Evolutionary conservation across 2,329 filamentous ascomycete genomes (phyloP), one percentile per base, ranked within the genome.

Genomic region (Fusarium denticulatum): DNA sequence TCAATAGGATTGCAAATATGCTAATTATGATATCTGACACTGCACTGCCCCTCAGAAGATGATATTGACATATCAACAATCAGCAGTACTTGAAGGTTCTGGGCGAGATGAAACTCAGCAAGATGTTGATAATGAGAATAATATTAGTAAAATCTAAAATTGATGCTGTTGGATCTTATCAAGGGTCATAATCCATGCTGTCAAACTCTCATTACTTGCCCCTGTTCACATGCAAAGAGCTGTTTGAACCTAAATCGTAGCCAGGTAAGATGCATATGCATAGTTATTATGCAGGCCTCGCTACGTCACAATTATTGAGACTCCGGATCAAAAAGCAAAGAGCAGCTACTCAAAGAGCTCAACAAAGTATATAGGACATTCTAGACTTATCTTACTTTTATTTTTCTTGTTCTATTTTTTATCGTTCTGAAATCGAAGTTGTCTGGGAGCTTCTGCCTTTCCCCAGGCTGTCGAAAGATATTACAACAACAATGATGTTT

Each of bases 111-210:
- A 63, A 63, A 68, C 39, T 43, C 16, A 42, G 32, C n/a, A 47
- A 39, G 32, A 37, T 32, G 26, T 22, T 42, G 66, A 69, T 63
- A 64, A 64, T 43, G 42, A 37, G 26, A 15, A 63, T 65, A 26
- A 14, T 45, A 69, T 69, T 69, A 69, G 30, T 59, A 53, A 69
- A 53, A 28, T 47, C 4, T 28, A 39, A 47, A 42, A 14, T 32
- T 37, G 32, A 32, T 28, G 20, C n/a, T 53, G 6, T 18, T 42
- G 16, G 22, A 40, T 53, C 67, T 64, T 64, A 69, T 69, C 66
- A 47, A 14, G 52, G 14, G 28, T 18, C 16, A 58, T 24, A 28
- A 49, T 32, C 42, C 28, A 16, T 28, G 34, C 34, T 42, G 28
- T 49, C 13, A 20, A 36, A 39, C 40, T 34, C 36, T 43, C 36